phyloP scores from a whole-genome alignment of 768 basidiomycete genomes.

The Lyophyllum decastes region DNA sequence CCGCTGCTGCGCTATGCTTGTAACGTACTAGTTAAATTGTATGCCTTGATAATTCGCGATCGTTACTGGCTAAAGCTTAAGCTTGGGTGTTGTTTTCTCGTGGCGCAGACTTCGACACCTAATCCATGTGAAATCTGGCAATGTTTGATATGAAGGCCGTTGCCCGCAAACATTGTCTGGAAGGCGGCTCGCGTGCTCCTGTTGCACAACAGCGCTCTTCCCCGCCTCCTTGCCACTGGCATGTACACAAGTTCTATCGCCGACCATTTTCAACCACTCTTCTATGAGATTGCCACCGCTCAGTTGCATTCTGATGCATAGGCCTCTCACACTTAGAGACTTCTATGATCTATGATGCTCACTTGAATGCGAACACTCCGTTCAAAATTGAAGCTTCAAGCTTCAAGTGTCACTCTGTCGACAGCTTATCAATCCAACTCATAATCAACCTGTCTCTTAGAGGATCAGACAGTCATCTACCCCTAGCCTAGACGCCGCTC shows the following conservation, averaged over 20 bases:
- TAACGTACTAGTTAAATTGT: slow-evolving; percentile 16
- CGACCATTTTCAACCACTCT: neutral
- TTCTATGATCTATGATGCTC: neutral
- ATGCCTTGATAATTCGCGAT: slow-evolving; percentile 13
- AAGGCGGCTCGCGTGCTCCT: neutral
- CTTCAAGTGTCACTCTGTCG: neutral
- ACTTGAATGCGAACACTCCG: neutral
- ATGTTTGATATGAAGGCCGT: neutral
- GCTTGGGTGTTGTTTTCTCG: no score
- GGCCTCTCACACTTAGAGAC: neutral
- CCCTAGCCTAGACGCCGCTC: no score
- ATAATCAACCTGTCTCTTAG: neutral
- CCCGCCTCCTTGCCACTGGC: neutral
- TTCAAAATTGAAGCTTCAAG: neutral
- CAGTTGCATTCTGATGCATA: neutral
- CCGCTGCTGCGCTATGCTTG: slow-evolving; percentile 7
- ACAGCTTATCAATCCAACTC: neutral
- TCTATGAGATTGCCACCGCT: neutral
- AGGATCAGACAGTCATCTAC: neutral
- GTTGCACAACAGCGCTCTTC: neutral
- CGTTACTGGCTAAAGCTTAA: neutral
- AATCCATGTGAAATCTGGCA: neutral
- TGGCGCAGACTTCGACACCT: neutral
- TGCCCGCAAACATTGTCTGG: neutral
- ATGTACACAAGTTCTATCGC: neutral